Evolutionary conservation across 768 basidiomycete species (phyloP).

Genomic region (Filobasidium wieringae): DNA sequence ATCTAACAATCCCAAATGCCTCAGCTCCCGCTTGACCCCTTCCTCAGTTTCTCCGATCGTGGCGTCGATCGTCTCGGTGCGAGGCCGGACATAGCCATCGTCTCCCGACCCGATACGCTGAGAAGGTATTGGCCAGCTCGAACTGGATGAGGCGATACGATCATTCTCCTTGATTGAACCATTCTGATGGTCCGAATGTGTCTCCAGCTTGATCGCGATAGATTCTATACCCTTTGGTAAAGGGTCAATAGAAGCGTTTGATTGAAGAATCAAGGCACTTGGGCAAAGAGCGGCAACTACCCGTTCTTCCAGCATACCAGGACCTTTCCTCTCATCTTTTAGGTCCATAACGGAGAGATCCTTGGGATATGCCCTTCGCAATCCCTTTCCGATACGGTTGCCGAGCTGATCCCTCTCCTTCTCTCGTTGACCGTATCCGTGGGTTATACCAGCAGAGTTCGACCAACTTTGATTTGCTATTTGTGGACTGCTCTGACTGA

Average conservation of each 20-base stretch:
- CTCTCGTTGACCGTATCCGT: background rate
- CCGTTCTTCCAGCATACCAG: constrained; percentile 79
- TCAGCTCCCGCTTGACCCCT: constrained; percentile 40
- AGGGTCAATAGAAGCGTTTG: too few species aligned
- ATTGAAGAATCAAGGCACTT: too few species aligned
- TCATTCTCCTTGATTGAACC: too few species aligned
- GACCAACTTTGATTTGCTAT: constrained; percentile 3
- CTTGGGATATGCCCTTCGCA: constrained; percentile 43
- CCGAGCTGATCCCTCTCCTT: background rate
- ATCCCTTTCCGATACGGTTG: constrained; percentile 17
- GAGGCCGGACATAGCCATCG: constrained; percentile 38
- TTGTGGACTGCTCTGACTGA: constrained; percentile 2
- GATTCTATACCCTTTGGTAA: too few species aligned
- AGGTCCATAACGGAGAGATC: constrained; percentile 51
- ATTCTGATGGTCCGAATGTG: too few species aligned
- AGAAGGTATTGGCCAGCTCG: constrained; percentile 11
- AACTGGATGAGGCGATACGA: too few species aligned
- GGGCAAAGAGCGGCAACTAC: constrained; percentile 32
- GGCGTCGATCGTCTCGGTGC: constrained; percentile 51
- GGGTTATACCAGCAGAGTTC: background rate
- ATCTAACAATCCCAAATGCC: constrained; percentile 40
- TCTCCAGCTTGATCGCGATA: too few species aligned
- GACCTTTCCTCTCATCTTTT: constrained; percentile 60
- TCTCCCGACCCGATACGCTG: constrained; percentile 10
- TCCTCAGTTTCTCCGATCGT: constrained; percentile 42